Evolutionary conservation across 306 rosid species (phyloP).

Genomic region (Quercus bicolor): DNA sequence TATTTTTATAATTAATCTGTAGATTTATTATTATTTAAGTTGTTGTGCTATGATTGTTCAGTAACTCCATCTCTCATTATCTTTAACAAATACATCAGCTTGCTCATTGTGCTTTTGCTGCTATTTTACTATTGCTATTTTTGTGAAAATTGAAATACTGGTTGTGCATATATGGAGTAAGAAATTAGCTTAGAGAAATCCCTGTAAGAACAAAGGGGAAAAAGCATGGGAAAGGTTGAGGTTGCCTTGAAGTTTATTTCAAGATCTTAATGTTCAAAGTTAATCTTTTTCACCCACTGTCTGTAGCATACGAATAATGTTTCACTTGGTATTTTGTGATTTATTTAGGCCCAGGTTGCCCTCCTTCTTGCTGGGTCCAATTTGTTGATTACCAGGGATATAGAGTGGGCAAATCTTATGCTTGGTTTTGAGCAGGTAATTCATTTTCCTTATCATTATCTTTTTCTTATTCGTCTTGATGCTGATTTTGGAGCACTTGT

Average conservation of each 20-base stretch:
- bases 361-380: conserved; percentile 87
- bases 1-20: not conserved
- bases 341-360: conserved; percentile 61
- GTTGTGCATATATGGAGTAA: not conserved
- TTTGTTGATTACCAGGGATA: conserved; percentile 82
- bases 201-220: not conserved
- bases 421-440: conserved; percentile 91
- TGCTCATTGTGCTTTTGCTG: not conserved
- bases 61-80: not conserved
- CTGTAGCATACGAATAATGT: conserved; percentile 14
- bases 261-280: not conserved
- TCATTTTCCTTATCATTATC: conserved; percentile 17
- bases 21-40: not conserved
- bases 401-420: conserved; percentile 96
- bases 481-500: not conserved
- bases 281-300: not conserved
- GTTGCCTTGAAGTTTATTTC: not conserved
- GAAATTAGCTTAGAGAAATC: not conserved
- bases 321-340: conserved; percentile 16
- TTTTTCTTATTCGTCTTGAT: not conserved
- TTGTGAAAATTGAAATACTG: not conserved
- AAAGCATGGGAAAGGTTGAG: not conserved
- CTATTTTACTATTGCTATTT: not conserved
- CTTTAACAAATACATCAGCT: not conserved
- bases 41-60: not conserved